Base-by-base conservation (phyloP, 805 yeast species). In the Starmera caribaea region DNA sequence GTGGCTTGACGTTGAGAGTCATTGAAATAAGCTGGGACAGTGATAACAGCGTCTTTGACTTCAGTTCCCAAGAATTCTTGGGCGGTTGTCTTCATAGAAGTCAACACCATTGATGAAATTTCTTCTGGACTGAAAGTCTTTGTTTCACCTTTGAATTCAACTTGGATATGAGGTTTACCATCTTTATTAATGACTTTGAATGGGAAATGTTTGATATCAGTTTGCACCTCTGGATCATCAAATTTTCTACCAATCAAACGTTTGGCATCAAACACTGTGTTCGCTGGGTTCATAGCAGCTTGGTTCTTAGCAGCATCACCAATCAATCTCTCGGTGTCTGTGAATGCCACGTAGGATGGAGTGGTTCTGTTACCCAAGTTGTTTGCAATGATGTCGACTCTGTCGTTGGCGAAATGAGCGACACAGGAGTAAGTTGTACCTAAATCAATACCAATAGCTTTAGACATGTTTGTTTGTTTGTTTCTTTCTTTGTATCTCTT, bases 291-390 rank as follows among this genome's bases (percentile, higher is more conserved):
- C 80, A 89, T 84, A 50, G 97, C 96, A 41, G 96, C 96, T 71
- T 90, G 97, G 68, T 90, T 89, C 79, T 90, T 90, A 45, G 97
- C 97, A 53, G 97, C 95, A 68, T 88, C 96, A 66, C 96, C 96
- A 54, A 88, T 88, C 57, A 88, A 74, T 70, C 96, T 82, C 71
- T 90, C 97, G 32, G 89, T 75, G 60, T 87, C 96, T 27, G 95
- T 87, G 77, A 89, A 89, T 38, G 95, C 96, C 46, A 90, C 97
- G 62, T 84, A 89, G 30, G 97, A 88, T 30, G 97, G 97, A 15
- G 97, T 89, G 46, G 95, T 90, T 74, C 97, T 84, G 76, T 90
- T 89, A 73, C 97, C 97, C 71, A 90, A 97, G 65, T 89, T 96
- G 61, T 89, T 89, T 55, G 97, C 96, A 57, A 89, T 79, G 59